Percentiles rank a stretch among this genome's conserved stretches.
These are phyloP conservation scores for Coniferiporia sulphurascens DNA, from an alignment of 1,284 basidiomycete species.

Conservation along the genomic window DNA sequence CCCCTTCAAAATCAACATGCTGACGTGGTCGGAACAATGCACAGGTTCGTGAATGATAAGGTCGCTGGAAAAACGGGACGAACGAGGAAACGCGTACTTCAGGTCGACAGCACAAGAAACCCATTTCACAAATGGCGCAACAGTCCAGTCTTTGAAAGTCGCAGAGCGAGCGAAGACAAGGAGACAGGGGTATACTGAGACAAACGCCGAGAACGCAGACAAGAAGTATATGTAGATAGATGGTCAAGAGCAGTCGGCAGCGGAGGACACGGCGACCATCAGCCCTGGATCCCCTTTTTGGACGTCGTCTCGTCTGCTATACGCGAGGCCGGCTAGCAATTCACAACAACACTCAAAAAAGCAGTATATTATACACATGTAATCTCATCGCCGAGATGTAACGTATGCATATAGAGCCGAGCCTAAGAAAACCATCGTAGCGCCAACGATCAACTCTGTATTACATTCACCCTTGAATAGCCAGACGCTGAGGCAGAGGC, in stretches of 20 bases:
- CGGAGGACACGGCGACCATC: not conserved
- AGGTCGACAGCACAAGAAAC: slow-evolving; percentile 78
- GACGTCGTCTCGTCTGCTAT: not conserved
- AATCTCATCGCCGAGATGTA: not conserved
- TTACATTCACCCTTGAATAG: slow-evolving; percentile 72
- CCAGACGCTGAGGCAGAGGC: slow-evolving; percentile 70
- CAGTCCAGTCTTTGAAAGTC: not conserved
- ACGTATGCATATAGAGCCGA: slow-evolving; percentile 43
- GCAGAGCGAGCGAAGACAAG: not conserved
- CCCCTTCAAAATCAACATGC: slow-evolving; percentile 98
- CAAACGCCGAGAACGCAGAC: not conserved
- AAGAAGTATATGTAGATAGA: not conserved
- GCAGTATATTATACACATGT: not conserved
- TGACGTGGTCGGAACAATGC: slow-evolving; percentile 29
- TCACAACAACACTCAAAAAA: not conserved
- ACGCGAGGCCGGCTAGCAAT: not conserved
- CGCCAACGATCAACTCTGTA: slow-evolving; percentile 51
- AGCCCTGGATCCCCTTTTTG: not conserved
- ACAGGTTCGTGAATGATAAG: slow-evolving; percentile 3
- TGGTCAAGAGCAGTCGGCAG: not conserved
- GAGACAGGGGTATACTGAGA: not conserved
- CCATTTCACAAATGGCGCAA: slow-evolving; percentile 45
- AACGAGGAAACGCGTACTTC: slow-evolving; percentile 42
- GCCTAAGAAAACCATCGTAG: slow-evolving; percentile 61
- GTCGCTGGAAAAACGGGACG: slow-evolving; percentile 4